Percentiles rank a stretch among this genome's conserved stretches.
Conservation (phyloP, 2,329 filamentous ascomycete species). For the Paramyrothecium roridum region DNA sequence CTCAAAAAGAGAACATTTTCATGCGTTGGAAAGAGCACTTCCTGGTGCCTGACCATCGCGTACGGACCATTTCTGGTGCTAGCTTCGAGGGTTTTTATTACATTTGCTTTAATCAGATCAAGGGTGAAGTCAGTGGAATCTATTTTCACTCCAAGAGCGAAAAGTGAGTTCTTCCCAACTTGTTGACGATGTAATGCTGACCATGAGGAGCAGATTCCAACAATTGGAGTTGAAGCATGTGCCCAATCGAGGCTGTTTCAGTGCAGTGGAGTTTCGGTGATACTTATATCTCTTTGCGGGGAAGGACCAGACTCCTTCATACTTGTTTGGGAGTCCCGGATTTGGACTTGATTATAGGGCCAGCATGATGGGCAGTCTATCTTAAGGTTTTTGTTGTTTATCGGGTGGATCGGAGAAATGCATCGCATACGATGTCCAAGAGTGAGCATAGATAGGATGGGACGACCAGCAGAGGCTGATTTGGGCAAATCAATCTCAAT, state of each 20-base stretch:
- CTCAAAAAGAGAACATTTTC: constrained; percentile 84
- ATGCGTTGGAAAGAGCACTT: constrained; percentile 99
- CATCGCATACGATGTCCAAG: constrained; percentile 9
- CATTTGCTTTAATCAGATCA: constrained; percentile 94
- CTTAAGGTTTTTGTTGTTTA: constrained; percentile 2
- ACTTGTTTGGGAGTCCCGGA: background rate
- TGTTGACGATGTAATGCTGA: background rate
- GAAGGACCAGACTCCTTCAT: background rate
- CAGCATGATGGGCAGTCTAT: background rate
- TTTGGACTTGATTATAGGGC: background rate
- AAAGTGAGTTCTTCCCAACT: constrained; percentile 62
- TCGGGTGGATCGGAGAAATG: constrained; percentile 7
- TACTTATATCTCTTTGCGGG: background rate
- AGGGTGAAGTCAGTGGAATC: constrained; percentile 84
- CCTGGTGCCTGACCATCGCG: constrained; percentile 89
- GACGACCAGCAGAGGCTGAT: background rate
- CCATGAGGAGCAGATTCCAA: constrained; percentile 64
- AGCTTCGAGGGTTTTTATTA: constrained; percentile 99
- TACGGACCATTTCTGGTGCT: constrained; percentile 85
- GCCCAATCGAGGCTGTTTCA: constrained; percentile 77
- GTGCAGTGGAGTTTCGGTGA: constrained; percentile 75
- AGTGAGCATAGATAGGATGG: constrained; percentile 18
- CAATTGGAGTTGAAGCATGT: constrained; percentile 90
- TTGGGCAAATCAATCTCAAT: constrained; percentile 1
- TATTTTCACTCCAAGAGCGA: constrained; percentile 99